Conservation (phyloP, 345 rosid genomes). For the Corymbia maculata region DNA sequence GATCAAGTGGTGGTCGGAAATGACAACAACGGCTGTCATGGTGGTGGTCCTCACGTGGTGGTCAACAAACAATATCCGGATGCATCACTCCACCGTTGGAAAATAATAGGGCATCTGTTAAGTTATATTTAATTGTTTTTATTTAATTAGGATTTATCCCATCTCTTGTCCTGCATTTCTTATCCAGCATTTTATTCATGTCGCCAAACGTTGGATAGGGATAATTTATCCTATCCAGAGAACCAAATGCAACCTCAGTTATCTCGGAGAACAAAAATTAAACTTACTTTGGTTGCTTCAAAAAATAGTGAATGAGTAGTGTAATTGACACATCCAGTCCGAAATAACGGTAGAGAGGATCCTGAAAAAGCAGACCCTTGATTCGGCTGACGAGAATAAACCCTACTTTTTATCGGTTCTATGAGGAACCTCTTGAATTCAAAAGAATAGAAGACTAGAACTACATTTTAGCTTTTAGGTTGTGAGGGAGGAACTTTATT, state of each 20-base stretch:
- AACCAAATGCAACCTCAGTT: background rate
- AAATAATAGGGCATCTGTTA: background rate
- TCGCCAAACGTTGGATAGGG: background rate
- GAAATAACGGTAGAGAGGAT: background rate
- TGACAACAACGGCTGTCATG: background rate
- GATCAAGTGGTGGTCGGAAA: background rate
- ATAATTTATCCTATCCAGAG: background rate
- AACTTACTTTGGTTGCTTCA: background rate
- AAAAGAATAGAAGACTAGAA: background rate
- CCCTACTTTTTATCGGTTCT: background rate
- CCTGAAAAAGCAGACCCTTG: background rate
- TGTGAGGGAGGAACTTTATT: background rate
- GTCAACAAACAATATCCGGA: background rate
- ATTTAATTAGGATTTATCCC: background rate
- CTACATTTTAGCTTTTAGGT: background rate
- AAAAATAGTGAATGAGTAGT: background rate
- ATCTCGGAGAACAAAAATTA: background rate
- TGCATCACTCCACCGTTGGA: background rate
- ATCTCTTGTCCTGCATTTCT: background rate
- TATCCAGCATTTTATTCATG: background rate
- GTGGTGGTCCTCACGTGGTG: background rate
- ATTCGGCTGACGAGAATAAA: background rate
- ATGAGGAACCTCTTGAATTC: background rate
- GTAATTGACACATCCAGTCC: background rate
- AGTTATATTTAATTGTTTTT: background rate